Evolutionary conservation across 2,329 filamentous ascomycete species (phyloP).

Genomic region (Byssochlamys sp.): DNA sequence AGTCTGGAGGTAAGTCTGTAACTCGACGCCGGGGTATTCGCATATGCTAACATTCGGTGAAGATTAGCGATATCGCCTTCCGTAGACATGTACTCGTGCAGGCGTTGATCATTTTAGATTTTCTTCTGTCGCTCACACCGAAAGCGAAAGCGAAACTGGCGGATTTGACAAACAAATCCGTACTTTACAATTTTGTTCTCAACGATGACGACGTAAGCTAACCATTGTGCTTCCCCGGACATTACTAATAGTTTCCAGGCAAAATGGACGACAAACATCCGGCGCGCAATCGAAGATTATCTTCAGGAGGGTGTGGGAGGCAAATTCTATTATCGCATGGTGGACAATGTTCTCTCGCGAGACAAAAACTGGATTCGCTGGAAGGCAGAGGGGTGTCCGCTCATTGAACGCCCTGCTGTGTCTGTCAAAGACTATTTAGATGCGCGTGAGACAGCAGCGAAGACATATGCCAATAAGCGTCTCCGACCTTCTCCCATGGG

Average conservation of each 20-base stretch:
- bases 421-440: constrained; percentile 58
- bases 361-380: constrained; percentile 99
- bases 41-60: constrained; percentile 12
- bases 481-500: constrained; percentile 60
- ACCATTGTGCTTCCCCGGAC: constrained; percentile 3
- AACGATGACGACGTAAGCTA: constrained; percentile 67
- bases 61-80: constrained; percentile 91
- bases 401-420: constrained; percentile 68
- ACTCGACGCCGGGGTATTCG: constrained; percentile 5
- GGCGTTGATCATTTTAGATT: constrained; percentile 86
- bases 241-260: constrained; percentile 41
- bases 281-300: constrained; percentile 69
- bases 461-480: constrained; percentile 60
- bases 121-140: constrained; percentile 78
- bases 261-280: constrained; percentile 75
- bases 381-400: constrained; percentile 89
- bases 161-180: constrained; percentile 70
- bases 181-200: constrained; percentile 71
- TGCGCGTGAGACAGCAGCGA: constrained; percentile 57
- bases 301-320: constrained; percentile 72
- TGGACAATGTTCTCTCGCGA: constrained; percentile 85
- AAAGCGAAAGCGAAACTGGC: constrained; percentile 71
- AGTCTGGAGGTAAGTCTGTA: constrained; percentile 64
- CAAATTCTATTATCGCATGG: constrained; percentile 89
- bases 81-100: constrained; percentile 90